Evolutionary conservation across 2,329 filamentous ascomycete genomes (phyloP).

Genomic region (Cryphonectria naterciae): DNA sequence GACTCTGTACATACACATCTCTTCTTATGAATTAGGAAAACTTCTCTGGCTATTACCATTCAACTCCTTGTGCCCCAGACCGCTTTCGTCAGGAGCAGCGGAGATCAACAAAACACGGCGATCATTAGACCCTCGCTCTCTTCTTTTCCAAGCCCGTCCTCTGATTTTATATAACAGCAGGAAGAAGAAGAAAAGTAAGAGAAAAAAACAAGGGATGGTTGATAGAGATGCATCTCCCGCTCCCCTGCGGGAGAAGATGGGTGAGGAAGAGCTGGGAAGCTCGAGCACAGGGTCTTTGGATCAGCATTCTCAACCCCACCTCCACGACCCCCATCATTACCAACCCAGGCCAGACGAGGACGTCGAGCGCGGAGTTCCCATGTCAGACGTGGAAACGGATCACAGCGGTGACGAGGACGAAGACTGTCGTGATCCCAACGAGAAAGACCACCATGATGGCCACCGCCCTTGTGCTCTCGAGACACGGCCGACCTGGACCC

Average conservation of each 20-base stretch:
- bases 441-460: constrained; percentile 34
- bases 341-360: constrained; percentile 22
- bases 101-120: neutral
- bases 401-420: constrained; percentile 14
- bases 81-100: neutral
- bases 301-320: neutral
- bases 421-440: constrained; percentile 22
- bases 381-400: constrained; percentile 23
- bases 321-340: constrained; percentile 18
- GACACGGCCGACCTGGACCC: constrained; percentile 30
- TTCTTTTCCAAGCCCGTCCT: neutral
- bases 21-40: neutral
- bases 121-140: neutral
- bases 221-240: neutral
- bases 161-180: too few relatives aligned
- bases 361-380: constrained; percentile 13
- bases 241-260: constrained; percentile 2
- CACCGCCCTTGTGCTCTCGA: constrained; percentile 37
- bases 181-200: neutral
- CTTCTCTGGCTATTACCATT: neutral
- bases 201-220: neutral
- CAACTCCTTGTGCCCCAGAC: neutral
- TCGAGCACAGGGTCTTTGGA: neutral
- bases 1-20: neutral
- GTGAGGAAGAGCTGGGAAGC: neutral